Percentiles rank a stretch among this genome's conserved stretches.
These are phyloP conservation scores for Geosmithia putterillii DNA, from an alignment of 2,329 filamentous ascomycete genomes.

Conservation along the genomic window DNA sequence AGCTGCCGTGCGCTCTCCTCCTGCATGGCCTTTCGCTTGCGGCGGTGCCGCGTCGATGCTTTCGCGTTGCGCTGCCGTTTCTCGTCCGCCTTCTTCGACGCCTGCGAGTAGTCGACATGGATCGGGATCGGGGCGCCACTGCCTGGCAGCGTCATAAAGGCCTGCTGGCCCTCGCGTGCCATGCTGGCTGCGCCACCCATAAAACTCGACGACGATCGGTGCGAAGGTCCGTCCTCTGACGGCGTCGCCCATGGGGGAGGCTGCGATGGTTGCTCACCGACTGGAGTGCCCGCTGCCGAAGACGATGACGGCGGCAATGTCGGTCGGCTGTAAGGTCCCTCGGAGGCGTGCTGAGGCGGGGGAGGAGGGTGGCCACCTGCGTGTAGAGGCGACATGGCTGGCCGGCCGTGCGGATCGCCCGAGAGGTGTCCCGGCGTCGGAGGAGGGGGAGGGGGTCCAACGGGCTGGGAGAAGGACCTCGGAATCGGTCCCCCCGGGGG, in stretches of 20 bases:
- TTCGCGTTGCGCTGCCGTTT: conserved; percentile 78
- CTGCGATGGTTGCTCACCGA: not conserved
- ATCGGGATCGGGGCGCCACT: conserved; percentile 36
- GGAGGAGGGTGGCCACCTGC: too few species aligned
- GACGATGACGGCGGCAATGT: not conserved
- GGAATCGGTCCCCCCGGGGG: conserved; percentile 13
- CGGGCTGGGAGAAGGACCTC: conserved; percentile 23
- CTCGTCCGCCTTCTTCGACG: conserved; percentile 72
- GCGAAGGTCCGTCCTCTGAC: not conserved
- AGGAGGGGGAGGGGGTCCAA: conserved; percentile 10
- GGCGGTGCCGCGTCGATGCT: conserved; percentile 71
- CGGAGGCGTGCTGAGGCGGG: conserved; percentile 7
- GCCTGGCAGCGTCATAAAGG: conserved; percentile 24
- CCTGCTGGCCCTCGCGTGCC: conserved; percentile 20
- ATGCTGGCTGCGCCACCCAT: conserved; percentile 9
- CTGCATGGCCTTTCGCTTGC: conserved; percentile 73
- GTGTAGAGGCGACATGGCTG: conserved; percentile 8
- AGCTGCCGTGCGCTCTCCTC: conserved; percentile 59
- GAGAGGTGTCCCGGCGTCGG: conserved; percentile 9
- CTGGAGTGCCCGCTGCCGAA: not conserved
- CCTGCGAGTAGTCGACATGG: conserved; percentile 68
- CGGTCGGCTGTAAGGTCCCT: not conserved
- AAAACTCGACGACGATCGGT: not conserved
- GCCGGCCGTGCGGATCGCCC: conserved; percentile 10
- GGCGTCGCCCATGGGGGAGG: not conserved